Percentiles rank a stretch among this genome's conserved stretches.
phyloP scores from a whole-genome alignment of 441 rosid species.

The Rhodomyrtus psidioides region DNA sequence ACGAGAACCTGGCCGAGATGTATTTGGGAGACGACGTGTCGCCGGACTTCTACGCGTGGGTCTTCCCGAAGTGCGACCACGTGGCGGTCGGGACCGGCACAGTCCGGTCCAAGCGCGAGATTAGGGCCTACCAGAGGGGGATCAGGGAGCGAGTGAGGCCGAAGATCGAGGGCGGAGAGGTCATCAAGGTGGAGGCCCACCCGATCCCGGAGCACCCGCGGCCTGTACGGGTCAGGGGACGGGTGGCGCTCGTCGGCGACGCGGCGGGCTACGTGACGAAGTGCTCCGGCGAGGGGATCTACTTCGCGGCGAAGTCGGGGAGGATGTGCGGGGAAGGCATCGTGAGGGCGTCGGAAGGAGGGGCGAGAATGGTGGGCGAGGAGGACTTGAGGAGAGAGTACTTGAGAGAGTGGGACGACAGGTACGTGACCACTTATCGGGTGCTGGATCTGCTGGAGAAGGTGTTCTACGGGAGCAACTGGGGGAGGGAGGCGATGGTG shows the following conservation, averaged over 20 bases:
- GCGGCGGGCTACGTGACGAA: slow-evolving; percentile 53
- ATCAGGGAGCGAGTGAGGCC: slow-evolving; percentile 30
- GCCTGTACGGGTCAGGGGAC: slow-evolving; percentile 27
- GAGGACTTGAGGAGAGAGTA: slow-evolving; percentile 51
- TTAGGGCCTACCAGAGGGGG: slow-evolving; percentile 37
- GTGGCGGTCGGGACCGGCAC: slow-evolving; percentile 69
- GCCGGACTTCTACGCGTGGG: slow-evolving; percentile 66
- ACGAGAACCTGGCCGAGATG: slow-evolving; percentile 55
- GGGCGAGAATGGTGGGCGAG: slow-evolving; percentile 23
- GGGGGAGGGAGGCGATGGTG: slow-evolving; percentile 50
- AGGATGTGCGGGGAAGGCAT: slow-evolving; percentile 8
- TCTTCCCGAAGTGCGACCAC: slow-evolving; percentile 64
- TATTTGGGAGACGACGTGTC: slow-evolving; percentile 62
- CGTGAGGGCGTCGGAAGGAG: slow-evolving; percentile 11
- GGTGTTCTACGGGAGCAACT: slow-evolving; percentile 39
- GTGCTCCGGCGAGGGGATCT: slow-evolving; percentile 63
- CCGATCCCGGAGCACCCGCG: slow-evolving; percentile 62
- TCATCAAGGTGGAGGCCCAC: slow-evolving; percentile 60
- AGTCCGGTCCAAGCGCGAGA: slow-evolving; percentile 22
- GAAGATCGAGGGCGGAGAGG: slow-evolving; percentile 41
- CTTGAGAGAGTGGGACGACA: slow-evolving; percentile 38
- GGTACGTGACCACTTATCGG: slow-evolving; percentile 29
- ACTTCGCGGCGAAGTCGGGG: slow-evolving; percentile 42
- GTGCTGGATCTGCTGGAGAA: slow-evolving; percentile 44
- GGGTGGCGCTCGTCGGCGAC: slow-evolving; percentile 53